Percentiles rank a stretch among this genome's conserved stretches.
Conservation (phyloP, 768 basidiomycete species). For the Tricholoma saponaceum region DNA sequence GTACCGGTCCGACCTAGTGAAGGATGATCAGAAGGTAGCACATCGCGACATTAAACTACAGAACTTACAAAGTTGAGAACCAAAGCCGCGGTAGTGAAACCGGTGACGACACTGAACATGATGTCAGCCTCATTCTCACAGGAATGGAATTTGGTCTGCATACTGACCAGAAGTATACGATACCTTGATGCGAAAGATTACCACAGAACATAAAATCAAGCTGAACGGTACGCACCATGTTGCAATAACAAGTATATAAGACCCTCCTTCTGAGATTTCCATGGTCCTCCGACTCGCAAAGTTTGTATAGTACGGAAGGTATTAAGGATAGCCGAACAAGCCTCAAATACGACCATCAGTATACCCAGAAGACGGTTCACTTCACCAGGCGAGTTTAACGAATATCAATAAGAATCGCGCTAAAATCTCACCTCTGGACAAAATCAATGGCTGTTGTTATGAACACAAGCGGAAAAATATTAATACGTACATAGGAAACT, state of each 20-base stretch:
- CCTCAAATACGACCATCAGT: too few relatives aligned
- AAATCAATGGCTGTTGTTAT: too few relatives aligned
- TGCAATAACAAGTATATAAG: slow-evolving; percentile 22
- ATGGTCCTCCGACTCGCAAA: slow-evolving; percentile 15
- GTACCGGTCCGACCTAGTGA: not conserved
- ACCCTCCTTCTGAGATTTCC: slow-evolving; percentile 12
- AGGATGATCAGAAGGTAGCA: not conserved
- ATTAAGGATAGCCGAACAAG: slow-evolving; percentile 17
- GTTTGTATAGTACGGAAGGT: slow-evolving; percentile 20
- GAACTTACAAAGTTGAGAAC: slow-evolving; percentile 22
- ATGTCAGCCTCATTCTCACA: not conserved
- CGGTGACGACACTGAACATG: slow-evolving; percentile 15
- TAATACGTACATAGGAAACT: too few relatives aligned
- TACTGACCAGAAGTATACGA: not conserved
- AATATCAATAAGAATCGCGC: too few relatives aligned
- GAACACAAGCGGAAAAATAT: too few relatives aligned
- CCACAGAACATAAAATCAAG: not conserved
- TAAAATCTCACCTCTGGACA: too few relatives aligned
- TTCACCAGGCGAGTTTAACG: too few relatives aligned
- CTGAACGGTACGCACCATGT: slow-evolving; percentile 16
- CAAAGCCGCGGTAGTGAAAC: slow-evolving; percentile 19
- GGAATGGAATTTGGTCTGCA: not conserved
- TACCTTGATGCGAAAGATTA: not conserved
- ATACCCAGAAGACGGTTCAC: too few relatives aligned
- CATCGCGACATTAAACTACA: not conserved